phyloP scores from a whole-genome alignment of 2,329 filamentous ascomycete genomes.

The Escovopsis sp. region DNA sequence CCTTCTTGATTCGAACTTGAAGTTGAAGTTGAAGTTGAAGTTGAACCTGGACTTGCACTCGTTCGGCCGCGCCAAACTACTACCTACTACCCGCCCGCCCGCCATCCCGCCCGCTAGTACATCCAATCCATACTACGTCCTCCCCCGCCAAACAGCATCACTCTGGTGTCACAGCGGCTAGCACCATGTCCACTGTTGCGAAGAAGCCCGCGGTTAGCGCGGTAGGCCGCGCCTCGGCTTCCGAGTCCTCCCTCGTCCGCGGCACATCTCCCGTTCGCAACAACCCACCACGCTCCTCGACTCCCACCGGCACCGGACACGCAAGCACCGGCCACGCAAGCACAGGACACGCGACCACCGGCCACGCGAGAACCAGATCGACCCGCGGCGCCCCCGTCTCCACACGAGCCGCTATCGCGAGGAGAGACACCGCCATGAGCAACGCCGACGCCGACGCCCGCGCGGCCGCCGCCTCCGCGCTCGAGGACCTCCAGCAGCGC shows the following conservation, averaged over 20 bases:
- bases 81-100: too few species aligned
- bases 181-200: conserved; percentile 33
- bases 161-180: conserved; percentile 1
- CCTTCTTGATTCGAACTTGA: too few species aligned
- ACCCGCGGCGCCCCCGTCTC: conserved; percentile 54
- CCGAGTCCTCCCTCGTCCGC: conserved; percentile 20
- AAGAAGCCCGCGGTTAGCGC: conserved; percentile 37
- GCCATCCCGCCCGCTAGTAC: too few species aligned
- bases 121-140: too few species aligned
- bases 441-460: conserved; percentile 56
- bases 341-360: too few species aligned
- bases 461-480: conserved; percentile 60
- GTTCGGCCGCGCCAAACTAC: too few species aligned
- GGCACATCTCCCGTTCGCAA: conserved; percentile 23
- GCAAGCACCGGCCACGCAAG: too few species aligned
- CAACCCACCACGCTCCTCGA: conserved; percentile 28
- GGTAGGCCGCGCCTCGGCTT: conserved; percentile 29
- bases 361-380: conserved; percentile 44
- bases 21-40: too few species aligned
- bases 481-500: conserved; percentile 74
- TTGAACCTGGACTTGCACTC: too few species aligned
- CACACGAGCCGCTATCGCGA: conserved; percentile 54
- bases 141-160: conserved; percentile 3
- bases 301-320: too few species aligned
- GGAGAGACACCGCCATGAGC: conserved; percentile 33